Base-by-base conservation (phyloP, 805 yeast species). In the Hanseniaspora guilliermondii region DNA sequence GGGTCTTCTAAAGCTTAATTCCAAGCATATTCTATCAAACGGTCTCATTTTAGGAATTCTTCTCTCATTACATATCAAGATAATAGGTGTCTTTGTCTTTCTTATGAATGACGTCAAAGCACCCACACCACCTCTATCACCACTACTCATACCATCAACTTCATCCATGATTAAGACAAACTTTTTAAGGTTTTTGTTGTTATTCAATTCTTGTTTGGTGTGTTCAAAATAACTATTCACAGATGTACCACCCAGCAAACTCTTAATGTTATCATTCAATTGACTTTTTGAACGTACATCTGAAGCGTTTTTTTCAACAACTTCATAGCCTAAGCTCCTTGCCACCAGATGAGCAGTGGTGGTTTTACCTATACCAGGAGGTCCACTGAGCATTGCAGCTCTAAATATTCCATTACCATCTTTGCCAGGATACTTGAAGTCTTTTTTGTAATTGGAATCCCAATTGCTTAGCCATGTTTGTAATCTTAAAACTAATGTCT, bases 91-190 rank as follows among this genome's bases (percentile, higher is more conserved):
- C 44, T 80, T 76, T 0, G 97, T 88, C 49, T 80, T 82, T 42
- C 83, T 76, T 65, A 97, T 89, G 61, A 87, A 83, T 40, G 83
- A 81, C 0, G 97, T 87, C 68, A 93, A 75, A 57, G 88, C 94
- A 24, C 96, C 97, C 27, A 93, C 96, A 58, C 99, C 99, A 58
- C 99, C 99, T 61, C 93, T 83, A 68, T 93, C 99, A 59, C 99
- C 99, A 64, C 94, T 88, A 40, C 96, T 87, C 97, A 93, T 93
- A 61, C 99, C 99, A 67, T 93, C 99, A 32, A 93, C 97, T 71
- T 93, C 99, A 70, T 93, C 99, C 97, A 93, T 88, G 58, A 93
- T 84, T 47, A 93, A 74, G 54, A 88, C 87, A 61, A 91, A 81
- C 57, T 77, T 81, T 52, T 76, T 75, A 47, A 76, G 73, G 59